Base-by-base conservation (phyloP, 331 rosid species). In the Quercus lobata region DNA sequence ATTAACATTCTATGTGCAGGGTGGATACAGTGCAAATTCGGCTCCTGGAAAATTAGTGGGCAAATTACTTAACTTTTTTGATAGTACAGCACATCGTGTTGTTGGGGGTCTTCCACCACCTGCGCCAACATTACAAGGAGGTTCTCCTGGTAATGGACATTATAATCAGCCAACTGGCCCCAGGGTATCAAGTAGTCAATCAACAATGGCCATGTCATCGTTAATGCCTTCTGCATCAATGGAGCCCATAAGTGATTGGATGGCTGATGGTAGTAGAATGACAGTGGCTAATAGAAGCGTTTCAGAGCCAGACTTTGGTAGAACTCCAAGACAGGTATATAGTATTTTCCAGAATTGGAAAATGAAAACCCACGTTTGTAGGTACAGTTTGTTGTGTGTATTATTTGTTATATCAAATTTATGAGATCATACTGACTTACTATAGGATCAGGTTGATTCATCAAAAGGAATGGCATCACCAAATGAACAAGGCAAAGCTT, bases 91-190 rank as follows among this genome's bases (percentile, higher is more conserved):
- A 29, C 96, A 95, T 84, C 91, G 94, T 73, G 99, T 95, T 79
- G 97, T 95, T 72, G 97, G 98, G 35, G 96, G 97, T 76, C 78
- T 90, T 44, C 97, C 97, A 8, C 99, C 99, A n/a, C 94, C 94
- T 56, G 94, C 89, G 44, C 97, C 99, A 21, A 70, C 84, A 53
- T 89, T 90, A 29, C 96, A 81, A 21, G 92, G 92, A 73, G 79
- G 69, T 69, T 57, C 72, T 60, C 91, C 80, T 1, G 88, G 90
- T 78, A 85, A 74, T 83, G 97, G 90, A 71, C 90, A 88, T 53
- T 78, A 83, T 80, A 83, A 86, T 74, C 96, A 86, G 74, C 83
- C 83, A 3, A 41, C 69, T 55, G 90, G 83, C 55, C 91, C 90
- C 2, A 85, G 95, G 85, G 97, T 92, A 62, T 79, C 91, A 16